Base-by-base conservation (phyloP, 306 rosid species). In the apple (Malus domestica) region DNA sequence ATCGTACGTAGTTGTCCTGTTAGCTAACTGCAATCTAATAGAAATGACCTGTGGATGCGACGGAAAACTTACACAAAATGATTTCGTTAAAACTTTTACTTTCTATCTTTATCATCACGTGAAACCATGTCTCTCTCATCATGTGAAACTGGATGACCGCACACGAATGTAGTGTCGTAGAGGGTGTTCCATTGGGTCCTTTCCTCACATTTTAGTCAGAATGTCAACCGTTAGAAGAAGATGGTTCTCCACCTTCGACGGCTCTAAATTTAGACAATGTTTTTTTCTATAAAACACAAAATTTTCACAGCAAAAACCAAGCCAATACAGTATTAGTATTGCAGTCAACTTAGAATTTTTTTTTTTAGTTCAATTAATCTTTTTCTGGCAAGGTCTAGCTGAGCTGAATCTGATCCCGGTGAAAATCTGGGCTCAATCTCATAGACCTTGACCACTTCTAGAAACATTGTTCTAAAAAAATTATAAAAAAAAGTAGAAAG, bases 201-300 rank as follows among this genome's bases (percentile, higher is more conserved):
- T 16, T 49, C 19, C 55, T 49, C 55, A 49, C 8, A 49, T 49
- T 49, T 23, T 61, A 29, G 20, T 14, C 10, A 13, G 12, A 61
- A 27, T 15, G 35, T 29, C 11, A 68, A 38, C 57, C 25, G 27
- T 78, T 68, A 10, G 25, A 67, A 78, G 59, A 20, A 11, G 30
- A 74, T 23, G 89, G 87, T 46, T 78, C 30, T 8, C 85, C 90
- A 51, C 69, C 25, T 19, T 75, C 33, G 19, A 0, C 66, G 87
- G 13, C 69, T 27, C 83, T 83, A 81, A 76, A 73, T 79, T 86
- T 80, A 80, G 83, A 74, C 57, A 14, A 1, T 8, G 42, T 32
- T 60, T 64, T 18, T 16, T 1, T 32, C 6, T 32, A 64, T 61
- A 64, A 16, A 64, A 29, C 16, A 8, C 44, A 7, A 32, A 64